Conservation (phyloP, 2,329 filamentous ascomycete species). For the Chrysoporthe puriensis region DNA sequence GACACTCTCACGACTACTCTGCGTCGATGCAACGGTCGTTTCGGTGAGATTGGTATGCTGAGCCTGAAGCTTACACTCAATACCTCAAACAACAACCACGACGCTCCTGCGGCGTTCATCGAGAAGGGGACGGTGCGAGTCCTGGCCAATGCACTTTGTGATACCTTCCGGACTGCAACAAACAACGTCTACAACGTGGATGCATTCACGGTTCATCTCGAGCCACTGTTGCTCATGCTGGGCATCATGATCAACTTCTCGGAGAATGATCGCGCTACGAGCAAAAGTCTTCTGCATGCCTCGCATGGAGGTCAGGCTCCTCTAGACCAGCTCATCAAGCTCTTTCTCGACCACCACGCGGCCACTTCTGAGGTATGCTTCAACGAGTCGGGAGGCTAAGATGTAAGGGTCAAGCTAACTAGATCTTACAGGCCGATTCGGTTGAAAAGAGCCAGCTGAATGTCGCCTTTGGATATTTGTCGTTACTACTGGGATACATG, state of each 20-base stretch:
- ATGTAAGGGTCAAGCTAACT: constrained; percentile 30
- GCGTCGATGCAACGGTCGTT: constrained; percentile 38
- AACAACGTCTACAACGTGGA: constrained; percentile 52
- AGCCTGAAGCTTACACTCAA: constrained; percentile 78
- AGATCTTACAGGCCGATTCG: constrained; percentile 62
- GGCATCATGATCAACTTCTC: constrained; percentile 87
- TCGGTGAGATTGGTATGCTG: constrained; percentile 49
- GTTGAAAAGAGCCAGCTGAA: constrained; percentile 77
- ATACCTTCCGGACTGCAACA: constrained; percentile 53
- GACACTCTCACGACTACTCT: constrained; percentile 49
- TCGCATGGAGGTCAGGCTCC: constrained; percentile 44
- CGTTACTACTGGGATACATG: constrained; percentile 81
- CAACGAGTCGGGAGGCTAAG: not conserved
- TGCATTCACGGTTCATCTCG: constrained; percentile 58
- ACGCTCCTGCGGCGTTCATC: constrained; percentile 71
- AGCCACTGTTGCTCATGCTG: constrained; percentile 76
- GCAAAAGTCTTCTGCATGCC: constrained; percentile 50
- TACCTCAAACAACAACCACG: constrained; percentile 78
- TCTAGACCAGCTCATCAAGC: constrained; percentile 61
- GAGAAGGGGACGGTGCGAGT: constrained; percentile 57
- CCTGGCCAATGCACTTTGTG: constrained; percentile 55
- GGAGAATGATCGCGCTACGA: constrained; percentile 71
- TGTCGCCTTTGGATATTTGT: constrained; percentile 84
- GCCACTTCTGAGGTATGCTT: constrained; percentile 67
- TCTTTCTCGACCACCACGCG: constrained; percentile 71